Conservation (phyloP, 441 rosid genomes). For the Erodium moschatum region DNA sequence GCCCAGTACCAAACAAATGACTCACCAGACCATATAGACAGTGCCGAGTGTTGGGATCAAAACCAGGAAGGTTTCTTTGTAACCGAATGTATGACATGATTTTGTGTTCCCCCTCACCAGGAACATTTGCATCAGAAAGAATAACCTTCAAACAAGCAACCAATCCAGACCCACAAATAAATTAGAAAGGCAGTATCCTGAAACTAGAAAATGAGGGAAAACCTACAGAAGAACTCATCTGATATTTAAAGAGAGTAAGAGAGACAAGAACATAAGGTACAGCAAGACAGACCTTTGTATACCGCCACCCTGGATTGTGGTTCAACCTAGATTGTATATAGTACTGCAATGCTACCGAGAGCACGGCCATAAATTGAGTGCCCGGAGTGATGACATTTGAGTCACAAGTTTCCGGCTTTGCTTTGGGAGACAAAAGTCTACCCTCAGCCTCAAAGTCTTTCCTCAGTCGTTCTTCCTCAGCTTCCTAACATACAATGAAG, state of each 20-base stretch:
- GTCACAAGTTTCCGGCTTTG: constrained; percentile 70
- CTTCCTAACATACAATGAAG: constrained; percentile 44
- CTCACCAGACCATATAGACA: constrained; percentile 91
- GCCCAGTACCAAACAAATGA: constrained; percentile 13
- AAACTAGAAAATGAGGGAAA: constrained; percentile 31
- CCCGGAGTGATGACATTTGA: constrained; percentile 99
- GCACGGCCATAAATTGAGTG: constrained; percentile 79
- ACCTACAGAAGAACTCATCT: constrained; percentile 39
- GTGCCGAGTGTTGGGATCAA: constrained; percentile 79
- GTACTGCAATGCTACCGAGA: constrained; percentile 82
- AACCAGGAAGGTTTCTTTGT: constrained; percentile 77
- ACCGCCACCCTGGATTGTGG: constrained; percentile 66
- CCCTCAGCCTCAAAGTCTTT: constrained; percentile 70
- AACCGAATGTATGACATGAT: constrained; percentile 83
- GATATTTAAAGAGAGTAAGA: constrained; percentile 27
- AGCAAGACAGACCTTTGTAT: constrained; percentile 58
- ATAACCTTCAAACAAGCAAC: constrained; percentile 78
- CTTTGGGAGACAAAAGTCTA: constrained; percentile 43
- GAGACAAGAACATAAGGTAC: constrained; percentile 10
- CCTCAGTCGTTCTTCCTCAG: constrained; percentile 83
- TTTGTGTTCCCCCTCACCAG: constrained; percentile 99
- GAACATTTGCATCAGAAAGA: constrained; percentile 92
- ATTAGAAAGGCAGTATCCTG: constrained; percentile 41
- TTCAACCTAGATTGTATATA: constrained; percentile 78
- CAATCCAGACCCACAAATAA: constrained; percentile 50